These are phyloP conservation scores for Ophiosphaerella herpotricha DNA, from an alignment of 2,329 filamentous ascomycete species.

Conservation along the genomic window DNA sequence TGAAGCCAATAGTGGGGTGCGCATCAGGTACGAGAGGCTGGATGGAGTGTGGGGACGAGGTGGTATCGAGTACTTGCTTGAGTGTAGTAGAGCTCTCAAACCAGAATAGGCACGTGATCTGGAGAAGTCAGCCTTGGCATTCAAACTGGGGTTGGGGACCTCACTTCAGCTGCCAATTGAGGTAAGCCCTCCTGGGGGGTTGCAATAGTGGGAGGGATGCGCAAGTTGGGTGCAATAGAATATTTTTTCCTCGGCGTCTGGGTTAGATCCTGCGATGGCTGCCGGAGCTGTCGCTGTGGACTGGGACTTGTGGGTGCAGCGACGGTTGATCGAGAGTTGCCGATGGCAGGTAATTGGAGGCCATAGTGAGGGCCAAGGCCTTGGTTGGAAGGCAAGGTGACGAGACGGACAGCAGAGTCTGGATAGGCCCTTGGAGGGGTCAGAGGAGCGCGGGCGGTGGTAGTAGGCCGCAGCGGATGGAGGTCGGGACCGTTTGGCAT, in stretches of 20 bases:
- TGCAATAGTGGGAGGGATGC: slow-evolving; percentile 42
- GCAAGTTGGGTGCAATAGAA: slow-evolving; percentile 42
- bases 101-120: slow-evolving; percentile 98
- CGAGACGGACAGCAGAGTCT: slow-evolving; percentile 38
- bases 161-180: slow-evolving; percentile 48
- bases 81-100: slow-evolving; percentile 87
- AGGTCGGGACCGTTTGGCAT: slow-evolving; percentile 29
- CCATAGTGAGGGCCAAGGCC: slow-evolving; percentile 36
- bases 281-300: slow-evolving; percentile 7
- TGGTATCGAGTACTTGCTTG: slow-evolving; percentile 70
- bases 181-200: slow-evolving; percentile 48
- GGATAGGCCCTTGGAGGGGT: slow-evolving; percentile 39
- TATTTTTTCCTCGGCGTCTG: slow-evolving; percentile 37
- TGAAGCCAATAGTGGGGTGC: slow-evolving; percentile 76
- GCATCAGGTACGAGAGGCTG: slow-evolving; percentile 71
- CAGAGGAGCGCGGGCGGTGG: slow-evolving; percentile 31
- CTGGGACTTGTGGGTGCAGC: slow-evolving; percentile 31
- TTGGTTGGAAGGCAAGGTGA: slow-evolving; percentile 34
- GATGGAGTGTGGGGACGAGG: slow-evolving; percentile 48
- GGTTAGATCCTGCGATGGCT: slow-evolving; percentile 24
- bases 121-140: slow-evolving; percentile 12
- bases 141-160: slow-evolving; percentile 2
- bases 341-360: slow-evolving; percentile 43
- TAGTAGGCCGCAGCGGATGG: slow-evolving; percentile 22
- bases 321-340: slow-evolving; percentile 36